Percentiles rank a stretch among this genome's conserved stretches.
These are phyloP conservation scores for Mucor plumbeus DNA, from an alignment of 371 early-diverging fungal species.

Conservation along the genomic window DNA sequence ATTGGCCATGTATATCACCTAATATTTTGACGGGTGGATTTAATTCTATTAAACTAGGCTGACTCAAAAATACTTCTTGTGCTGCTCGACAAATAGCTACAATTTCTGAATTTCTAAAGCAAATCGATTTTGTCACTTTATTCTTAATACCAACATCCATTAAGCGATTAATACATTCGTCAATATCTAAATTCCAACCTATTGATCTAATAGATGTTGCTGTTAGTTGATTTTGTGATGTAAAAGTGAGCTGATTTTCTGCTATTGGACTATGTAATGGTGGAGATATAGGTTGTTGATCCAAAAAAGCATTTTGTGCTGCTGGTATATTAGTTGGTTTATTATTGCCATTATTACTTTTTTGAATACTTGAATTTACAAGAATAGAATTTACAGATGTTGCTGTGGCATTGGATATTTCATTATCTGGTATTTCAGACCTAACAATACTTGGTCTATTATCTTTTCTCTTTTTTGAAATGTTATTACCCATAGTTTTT, in stretches of 20 bases:
- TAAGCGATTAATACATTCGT: conserved; percentile 87
- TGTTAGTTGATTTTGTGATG: conserved; percentile 51
- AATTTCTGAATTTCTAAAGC: conserved; percentile 88
- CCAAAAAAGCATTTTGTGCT: conserved; percentile 13
- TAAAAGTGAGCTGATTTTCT: conserved; percentile 44
- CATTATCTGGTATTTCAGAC: conserved; percentile 51
- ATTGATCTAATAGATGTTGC: conserved; percentile 51
- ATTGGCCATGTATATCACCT: conserved; percentile 98
- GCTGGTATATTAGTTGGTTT: conserved; percentile 2
- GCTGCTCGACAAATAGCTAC: conserved; percentile 87
- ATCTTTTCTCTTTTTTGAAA: conserved; percentile 51
- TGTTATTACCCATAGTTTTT: conserved; percentile 47
- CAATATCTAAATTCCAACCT: conserved; percentile 71
- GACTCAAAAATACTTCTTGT: conserved; percentile 90
- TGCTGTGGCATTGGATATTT: conserved; percentile 45
- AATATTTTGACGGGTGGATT: conserved; percentile 94
- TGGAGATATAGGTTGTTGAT: conserved; percentile 6
- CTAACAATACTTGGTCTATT: conserved; percentile 48
- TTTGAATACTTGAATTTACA: conserved; percentile 32
- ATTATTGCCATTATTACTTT: not conserved
- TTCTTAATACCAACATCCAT: conserved; percentile 76
- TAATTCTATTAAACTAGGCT: conserved; percentile 94
- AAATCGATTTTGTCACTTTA: conserved; percentile 74
- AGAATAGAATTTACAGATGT: conserved; percentile 55
- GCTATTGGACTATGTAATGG: conserved; percentile 7